A percentile compares a stretch with the other conserved stretches of the same genome.
Conservation (phyloP, 139 green algal genomes). For the Limnomonas spitsbergensis region DNA sequence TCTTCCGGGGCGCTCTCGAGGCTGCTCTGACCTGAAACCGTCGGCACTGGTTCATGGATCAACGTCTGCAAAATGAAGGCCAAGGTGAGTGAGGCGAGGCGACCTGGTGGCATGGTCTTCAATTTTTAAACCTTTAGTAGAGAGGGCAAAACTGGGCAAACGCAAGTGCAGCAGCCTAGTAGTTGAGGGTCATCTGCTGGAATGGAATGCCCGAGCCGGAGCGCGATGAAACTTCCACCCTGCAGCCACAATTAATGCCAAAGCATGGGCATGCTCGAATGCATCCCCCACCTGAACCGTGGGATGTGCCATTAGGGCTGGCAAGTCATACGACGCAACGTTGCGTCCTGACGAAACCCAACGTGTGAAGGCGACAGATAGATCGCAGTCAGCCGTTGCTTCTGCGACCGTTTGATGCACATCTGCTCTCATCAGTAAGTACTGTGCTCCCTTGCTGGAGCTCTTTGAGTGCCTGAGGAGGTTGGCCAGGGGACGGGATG, state of each 20-base stretch:
- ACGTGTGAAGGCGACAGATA: slow-evolving; percentile 30
- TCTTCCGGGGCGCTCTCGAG: not conserved
- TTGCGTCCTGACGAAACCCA: slow-evolving; percentile 8
- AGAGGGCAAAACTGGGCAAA: no score
- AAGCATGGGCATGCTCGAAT: not conserved
- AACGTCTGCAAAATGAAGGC: slow-evolving; percentile 3
- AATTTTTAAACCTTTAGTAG: no score
- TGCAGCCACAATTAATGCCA: not conserved
- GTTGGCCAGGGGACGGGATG: not conserved
- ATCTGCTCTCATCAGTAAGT: slow-evolving; percentile 42
- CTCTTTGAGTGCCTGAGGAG: slow-evolving; percentile 30
- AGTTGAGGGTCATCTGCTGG: not conserved
- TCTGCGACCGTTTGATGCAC: slow-evolving; percentile 32
- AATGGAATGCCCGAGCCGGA: not conserved
- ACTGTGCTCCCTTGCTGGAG: slow-evolving; percentile 58
- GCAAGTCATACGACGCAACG: slow-evolving; percentile 7
- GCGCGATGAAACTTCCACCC: not conserved
- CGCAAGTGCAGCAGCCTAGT: no score
- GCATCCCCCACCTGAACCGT: slow-evolving; percentile 7
- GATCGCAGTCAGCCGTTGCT: slow-evolving; percentile 36
- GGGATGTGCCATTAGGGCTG: slow-evolving; percentile 7
- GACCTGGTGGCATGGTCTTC: no score
- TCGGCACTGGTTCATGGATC: not conserved
- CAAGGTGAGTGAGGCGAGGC: no score
- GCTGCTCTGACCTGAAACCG: not conserved